Base-by-base conservation (phyloP, 495 filamentous ascomycete species). In the Talaromyces ruber region DNA sequence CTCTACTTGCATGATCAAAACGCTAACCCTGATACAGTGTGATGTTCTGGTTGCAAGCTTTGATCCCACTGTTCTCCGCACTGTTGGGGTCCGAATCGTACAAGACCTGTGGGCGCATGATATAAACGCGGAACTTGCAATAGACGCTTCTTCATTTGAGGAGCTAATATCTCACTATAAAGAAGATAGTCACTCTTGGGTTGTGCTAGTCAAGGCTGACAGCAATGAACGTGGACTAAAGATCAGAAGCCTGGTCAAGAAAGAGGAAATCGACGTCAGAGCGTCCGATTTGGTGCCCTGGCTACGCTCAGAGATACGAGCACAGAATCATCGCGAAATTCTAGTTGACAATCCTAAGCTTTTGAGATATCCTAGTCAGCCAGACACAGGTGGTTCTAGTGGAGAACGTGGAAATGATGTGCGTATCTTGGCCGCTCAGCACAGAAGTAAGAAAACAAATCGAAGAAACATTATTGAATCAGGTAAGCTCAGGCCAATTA, bases 1-100 rank as follows among this genome's bases (percentile, higher is more conserved):
- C 26, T n/a, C 22, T 39, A 4, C n/a, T n/a, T 9, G 43, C 8
- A 6, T 8, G 34, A 3, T 21, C 18, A 2, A 6, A 50, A 34
- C 21, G 26, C 61, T 64, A 58, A 62, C 67, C 68, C n/a, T 3
- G n/a, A 16, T 64, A 2, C 56, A 83, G 83, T 97, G 92, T 70
- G 92, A 98, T 72, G 88, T 96, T 11, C 84, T 97, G 6, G 86
- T 98, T 52, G 88, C 91, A 8, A 90, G 89, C 66, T 95, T 94
- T 68, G 91, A 96, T 66, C 75, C 88, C 1, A 81, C 83, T 3
- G 83, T 89, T 7, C 84, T 97, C 16, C 86, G 90, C 32, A 88
- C 90, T 6, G 82, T 84, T 26, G 75, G 92, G 12, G 78, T 96
- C 39, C 86, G 88, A 62, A 77, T 98, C 16, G 74, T 96, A 6